Conservation (phyloP, 2,329 filamentous ascomycete species). For the Venturia aucupariae region DNA sequence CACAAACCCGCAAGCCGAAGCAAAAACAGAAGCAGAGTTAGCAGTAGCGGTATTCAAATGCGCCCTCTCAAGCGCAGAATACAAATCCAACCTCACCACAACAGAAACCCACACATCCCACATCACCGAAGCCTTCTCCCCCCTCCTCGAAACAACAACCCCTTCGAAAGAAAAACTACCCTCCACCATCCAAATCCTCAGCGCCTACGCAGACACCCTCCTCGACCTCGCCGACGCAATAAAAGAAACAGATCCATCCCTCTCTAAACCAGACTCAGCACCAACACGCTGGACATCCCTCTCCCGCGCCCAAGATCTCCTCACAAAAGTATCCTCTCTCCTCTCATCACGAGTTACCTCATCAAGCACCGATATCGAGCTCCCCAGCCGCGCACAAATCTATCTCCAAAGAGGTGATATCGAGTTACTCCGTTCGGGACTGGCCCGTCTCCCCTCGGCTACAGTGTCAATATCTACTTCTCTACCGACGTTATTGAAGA, state of each 20-base stretch:
- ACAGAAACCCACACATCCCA: constrained; percentile 43
- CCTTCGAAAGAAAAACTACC: constrained; percentile 20
- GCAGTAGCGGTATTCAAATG: constrained; percentile 48
- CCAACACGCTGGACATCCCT: constrained; percentile 8
- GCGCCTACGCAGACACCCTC: constrained; percentile 48
- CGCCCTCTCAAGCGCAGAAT: constrained; percentile 48
- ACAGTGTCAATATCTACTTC: not conserved
- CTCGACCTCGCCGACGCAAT: constrained; percentile 44
- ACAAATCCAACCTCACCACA: constrained; percentile 41
- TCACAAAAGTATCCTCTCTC: not conserved
- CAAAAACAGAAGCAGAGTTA: constrained; percentile 43
- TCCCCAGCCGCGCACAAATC: not conserved
- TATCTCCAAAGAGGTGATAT: constrained; percentile 8
- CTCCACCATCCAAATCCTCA: constrained; percentile 39
- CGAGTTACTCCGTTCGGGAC: not conserved
- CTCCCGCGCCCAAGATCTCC: not conserved
- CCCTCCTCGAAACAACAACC: constrained; percentile 20
- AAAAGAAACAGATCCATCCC: constrained; percentile 21
- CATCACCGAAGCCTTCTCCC: constrained; percentile 26
- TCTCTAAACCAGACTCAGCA: not conserved
- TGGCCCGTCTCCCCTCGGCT: not conserved
- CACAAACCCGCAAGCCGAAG: constrained; percentile 25
- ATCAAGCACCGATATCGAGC: not conserved
- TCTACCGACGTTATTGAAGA: constrained; percentile 2
- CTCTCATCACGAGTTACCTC: not conserved